phyloP scores from a whole-genome alignment of 164 flowering plant species.

The Chloranthus sessilifolius region DNA sequence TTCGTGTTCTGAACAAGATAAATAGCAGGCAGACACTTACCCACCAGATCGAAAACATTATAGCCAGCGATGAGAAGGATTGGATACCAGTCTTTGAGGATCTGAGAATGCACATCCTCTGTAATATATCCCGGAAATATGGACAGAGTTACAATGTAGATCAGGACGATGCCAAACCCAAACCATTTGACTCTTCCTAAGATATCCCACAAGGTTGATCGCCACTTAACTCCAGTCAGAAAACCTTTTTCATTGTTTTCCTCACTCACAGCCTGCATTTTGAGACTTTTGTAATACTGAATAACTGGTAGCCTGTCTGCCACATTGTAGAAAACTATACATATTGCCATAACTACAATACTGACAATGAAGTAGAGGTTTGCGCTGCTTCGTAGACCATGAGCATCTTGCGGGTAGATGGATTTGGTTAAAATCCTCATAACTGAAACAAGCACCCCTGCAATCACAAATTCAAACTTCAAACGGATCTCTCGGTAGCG shows the following conservation, averaged over 20 bases:
- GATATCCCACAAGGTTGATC: slow-evolving; percentile 55
- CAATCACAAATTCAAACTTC: slow-evolving; percentile 17
- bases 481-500: background rate
- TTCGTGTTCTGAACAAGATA: slow-evolving; percentile 62
- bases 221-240: slow-evolving; percentile 39
- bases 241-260: slow-evolving; percentile 53
- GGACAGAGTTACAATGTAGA: slow-evolving; percentile 72
- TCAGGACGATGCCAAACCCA: slow-evolving; percentile 60
- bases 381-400: slow-evolving; percentile 81
- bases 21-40: slow-evolving; percentile 70
- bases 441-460: slow-evolving; percentile 92
- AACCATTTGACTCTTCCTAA: slow-evolving; percentile 71
- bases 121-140: slow-evolving; percentile 96
- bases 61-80: slow-evolving; percentile 72
- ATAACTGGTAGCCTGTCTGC: slow-evolving; percentile 77
- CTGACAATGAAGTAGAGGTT: slow-evolving; percentile 77
- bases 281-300: slow-evolving; percentile 63
- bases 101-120: slow-evolving; percentile 79
- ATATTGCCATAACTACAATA: slow-evolving; percentile 60
- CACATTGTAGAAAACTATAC: slow-evolving; percentile 67
- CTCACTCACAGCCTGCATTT: slow-evolving; percentile 46
- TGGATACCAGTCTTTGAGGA: slow-evolving; percentile 84
- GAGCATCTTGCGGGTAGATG: slow-evolving; percentile 56
- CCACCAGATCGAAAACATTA: slow-evolving; percentile 88
- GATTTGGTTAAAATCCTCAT: slow-evolving; percentile 82